phyloP scores from a whole-genome alignment of 495 filamentous ascomycete species.

The Tuber borchii region DNA sequence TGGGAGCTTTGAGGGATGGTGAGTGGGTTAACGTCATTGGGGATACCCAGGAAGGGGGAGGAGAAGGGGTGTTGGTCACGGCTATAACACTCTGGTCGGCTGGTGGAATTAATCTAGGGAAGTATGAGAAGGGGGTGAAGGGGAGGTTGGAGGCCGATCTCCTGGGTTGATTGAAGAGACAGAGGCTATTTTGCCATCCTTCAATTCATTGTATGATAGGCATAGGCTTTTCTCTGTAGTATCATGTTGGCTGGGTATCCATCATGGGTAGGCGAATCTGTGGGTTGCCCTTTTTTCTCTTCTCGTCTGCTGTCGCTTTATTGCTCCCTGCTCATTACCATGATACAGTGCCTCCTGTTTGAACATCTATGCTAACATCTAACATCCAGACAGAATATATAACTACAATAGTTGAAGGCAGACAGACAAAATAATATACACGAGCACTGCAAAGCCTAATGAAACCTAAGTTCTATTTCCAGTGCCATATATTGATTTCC shows the following conservation, averaged over 20 bases:
- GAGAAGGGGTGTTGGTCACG: slow-evolving; percentile 8
- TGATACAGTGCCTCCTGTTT: background rate
- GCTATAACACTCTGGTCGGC: slow-evolving; percentile 38
- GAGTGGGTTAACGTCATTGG: slow-evolving; percentile 88
- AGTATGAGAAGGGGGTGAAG: slow-evolving; percentile 21
- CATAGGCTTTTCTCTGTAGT: background rate
- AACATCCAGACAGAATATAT: background rate
- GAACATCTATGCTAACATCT: background rate
- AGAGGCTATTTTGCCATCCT: background rate
- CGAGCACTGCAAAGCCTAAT: background rate
- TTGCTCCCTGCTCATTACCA: background rate
- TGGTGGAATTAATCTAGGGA: slow-evolving; percentile 14
- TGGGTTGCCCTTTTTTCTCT: background rate
- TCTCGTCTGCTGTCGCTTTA: background rate
- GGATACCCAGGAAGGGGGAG: slow-evolving; percentile 52
- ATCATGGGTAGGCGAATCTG: background rate
- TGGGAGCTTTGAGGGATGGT: slow-evolving; percentile 61
- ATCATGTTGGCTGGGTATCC: background rate
- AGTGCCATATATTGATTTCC: background rate
- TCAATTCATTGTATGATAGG: background rate
- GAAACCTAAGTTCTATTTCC: background rate
- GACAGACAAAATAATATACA: background rate
- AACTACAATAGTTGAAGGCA: background rate
- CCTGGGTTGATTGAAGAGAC: background rate
- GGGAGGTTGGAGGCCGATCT: slow-evolving; percentile 17